phyloP scores from a whole-genome alignment of 331 rosid genomes.

The Quercus tomentella region DNA sequence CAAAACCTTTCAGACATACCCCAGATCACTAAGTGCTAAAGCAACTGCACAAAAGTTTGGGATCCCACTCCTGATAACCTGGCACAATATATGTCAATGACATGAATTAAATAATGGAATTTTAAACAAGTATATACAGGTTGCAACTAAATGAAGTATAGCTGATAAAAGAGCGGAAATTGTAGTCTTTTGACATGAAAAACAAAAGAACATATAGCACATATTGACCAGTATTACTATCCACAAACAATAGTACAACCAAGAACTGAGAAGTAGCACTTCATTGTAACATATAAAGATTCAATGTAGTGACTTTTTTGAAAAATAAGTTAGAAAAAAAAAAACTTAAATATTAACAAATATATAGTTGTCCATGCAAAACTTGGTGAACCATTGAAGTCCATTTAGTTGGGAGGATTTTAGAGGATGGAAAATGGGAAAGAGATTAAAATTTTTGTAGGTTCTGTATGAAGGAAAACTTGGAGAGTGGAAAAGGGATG shows the following conservation, averaged over 20 bases:
- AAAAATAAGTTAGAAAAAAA: background rate
- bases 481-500: no score
- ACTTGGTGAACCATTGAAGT: background rate
- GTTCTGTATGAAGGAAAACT: no score
- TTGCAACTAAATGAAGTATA: background rate
- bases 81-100: constrained; percentile 23
- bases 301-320: no score
- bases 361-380: background rate
- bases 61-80: constrained; percentile 94
- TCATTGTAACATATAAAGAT: background rate
- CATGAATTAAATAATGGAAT: background rate
- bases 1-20: constrained; percentile 50
- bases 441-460: no score
- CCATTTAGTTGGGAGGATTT: no score
- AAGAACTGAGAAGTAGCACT: background rate
- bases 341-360: background rate
- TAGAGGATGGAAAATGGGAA: no score
- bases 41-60: constrained; percentile 98
- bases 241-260: background rate
- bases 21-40: constrained; percentile 80
- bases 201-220: background rate
- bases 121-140: background rate
- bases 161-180: background rate
- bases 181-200: background rate
- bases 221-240: background rate